phyloP scores from a whole-genome alignment of 257 asterid species.

The Salvia rosmarinus region DNA sequence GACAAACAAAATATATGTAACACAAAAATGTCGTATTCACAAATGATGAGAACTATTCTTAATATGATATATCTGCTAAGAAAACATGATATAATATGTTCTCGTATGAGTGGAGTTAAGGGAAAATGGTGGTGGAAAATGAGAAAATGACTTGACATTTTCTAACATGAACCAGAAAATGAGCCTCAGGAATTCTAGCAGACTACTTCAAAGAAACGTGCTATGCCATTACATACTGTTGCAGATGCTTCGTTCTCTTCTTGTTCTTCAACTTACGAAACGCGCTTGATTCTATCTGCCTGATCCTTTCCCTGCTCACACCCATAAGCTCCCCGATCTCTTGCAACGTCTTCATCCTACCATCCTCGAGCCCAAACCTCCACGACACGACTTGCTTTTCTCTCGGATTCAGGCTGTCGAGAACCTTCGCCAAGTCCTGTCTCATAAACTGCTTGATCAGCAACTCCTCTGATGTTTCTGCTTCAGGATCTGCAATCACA shows the following conservation, averaged over 20 bases:
- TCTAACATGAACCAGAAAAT: slow-evolving; percentile 28
- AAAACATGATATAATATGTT: slow-evolving; percentile 25
- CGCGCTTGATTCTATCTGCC: slow-evolving; percentile 84
- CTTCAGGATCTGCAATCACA: slow-evolving; percentile 82
- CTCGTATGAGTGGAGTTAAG: not conserved
- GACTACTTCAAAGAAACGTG: slow-evolving; percentile 24
- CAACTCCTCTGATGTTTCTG: slow-evolving; percentile 76
- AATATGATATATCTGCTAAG: slow-evolving; percentile 20
- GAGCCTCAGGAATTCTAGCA: slow-evolving; percentile 43
- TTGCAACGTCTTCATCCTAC: slow-evolving; percentile 83
- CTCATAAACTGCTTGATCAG: slow-evolving; percentile 77
- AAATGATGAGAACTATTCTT: slow-evolving; percentile 34
- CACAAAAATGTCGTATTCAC: slow-evolving; percentile 40
- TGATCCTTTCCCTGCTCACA: slow-evolving; percentile 89
- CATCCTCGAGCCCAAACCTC: slow-evolving; percentile 89
- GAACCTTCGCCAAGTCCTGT: slow-evolving; percentile 73
- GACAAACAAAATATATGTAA: slow-evolving; percentile 20
- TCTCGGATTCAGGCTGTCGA: slow-evolving; percentile 72
- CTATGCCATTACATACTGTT: slow-evolving; percentile 64
- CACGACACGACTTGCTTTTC: slow-evolving; percentile 77
- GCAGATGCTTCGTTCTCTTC: slow-evolving; percentile 74
- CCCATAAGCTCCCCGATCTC: slow-evolving; percentile 94
- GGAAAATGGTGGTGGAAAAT: not conserved
- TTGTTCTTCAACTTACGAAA: slow-evolving; percentile 93
- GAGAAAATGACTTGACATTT: slow-evolving; percentile 22